These are phyloP conservation scores for Aspergillus cristatus DNA, from an alignment of 495 filamentous ascomycete species.

Conservation along the genomic window DNA sequence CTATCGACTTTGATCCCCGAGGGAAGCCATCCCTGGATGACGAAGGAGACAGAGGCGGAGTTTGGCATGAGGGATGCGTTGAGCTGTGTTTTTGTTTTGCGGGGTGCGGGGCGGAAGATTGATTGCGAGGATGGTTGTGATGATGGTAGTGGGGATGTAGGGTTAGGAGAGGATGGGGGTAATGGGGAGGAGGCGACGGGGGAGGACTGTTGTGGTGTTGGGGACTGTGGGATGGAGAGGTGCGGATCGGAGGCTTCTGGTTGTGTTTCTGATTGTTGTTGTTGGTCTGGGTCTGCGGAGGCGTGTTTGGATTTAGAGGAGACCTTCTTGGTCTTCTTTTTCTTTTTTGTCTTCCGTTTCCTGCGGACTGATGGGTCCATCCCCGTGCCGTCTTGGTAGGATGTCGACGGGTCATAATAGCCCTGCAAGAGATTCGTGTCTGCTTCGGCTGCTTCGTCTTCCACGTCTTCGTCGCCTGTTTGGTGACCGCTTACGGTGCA, in stretches of 20 bases:
- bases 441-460: constrained; percentile 45
- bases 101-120: constrained; percentile 22
- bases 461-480: constrained; percentile 41
- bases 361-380: constrained; percentile 2
- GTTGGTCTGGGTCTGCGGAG: constrained; percentile 14
- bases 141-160: constrained; percentile 15
- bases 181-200: constrained; percentile 3
- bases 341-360: constrained; percentile 30
- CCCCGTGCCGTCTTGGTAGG: constrained; percentile 23
- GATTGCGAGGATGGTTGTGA: constrained; percentile 11
- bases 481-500: constrained; percentile 68
- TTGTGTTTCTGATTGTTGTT: too few species aligned
- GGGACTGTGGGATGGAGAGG: constrained; percentile 20
- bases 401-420: constrained; percentile 47
- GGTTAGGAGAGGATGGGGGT: constrained; percentile 14
- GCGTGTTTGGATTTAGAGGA: constrained; percentile 13
- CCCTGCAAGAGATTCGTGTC: constrained; percentile 37
- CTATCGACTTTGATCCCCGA: constrained; percentile 93
- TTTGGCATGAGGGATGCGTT: constrained; percentile 86
- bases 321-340: constrained; percentile 34
- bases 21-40: constrained; percentile 87
- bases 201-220: constrained; percentile 13
- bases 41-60: constrained; percentile 79
- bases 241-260: constrained; percentile 16
- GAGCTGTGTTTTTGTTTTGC: constrained; percentile 46